phyloP scores from a whole-genome alignment of 1,284 basidiomycete species.

The Boletus semigastroideus region DNA sequence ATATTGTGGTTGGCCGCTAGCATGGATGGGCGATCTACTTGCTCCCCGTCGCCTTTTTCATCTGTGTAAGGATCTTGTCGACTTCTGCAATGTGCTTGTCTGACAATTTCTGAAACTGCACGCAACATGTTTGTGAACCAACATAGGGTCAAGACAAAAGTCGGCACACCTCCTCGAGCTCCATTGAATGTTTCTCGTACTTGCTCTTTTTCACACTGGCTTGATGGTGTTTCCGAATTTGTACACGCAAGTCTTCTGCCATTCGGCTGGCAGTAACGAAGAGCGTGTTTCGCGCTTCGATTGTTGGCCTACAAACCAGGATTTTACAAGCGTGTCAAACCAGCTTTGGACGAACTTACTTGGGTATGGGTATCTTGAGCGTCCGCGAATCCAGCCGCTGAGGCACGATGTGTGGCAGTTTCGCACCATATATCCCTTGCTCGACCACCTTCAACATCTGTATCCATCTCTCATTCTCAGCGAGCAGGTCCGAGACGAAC shows the following conservation, averaged over 20 bases:
- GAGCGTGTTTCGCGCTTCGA: slow-evolving; percentile 62
- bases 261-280: slow-evolving; percentile 51
- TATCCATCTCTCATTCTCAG: slow-evolving; percentile 11
- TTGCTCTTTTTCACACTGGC: slow-evolving; percentile 66
- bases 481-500: neutral
- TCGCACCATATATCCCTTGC: slow-evolving; percentile 66
- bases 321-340: neutral
- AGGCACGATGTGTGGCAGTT: slow-evolving; percentile 67
- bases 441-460: slow-evolving; percentile 76
- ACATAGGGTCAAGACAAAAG: neutral
- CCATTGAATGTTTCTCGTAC: slow-evolving; percentile 63
- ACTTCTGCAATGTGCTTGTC: slow-evolving; percentile 62
- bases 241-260: slow-evolving; percentile 73
- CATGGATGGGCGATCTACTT: slow-evolving; percentile 16
- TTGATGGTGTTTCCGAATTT: slow-evolving; percentile 67
- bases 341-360: slow-evolving; percentile 41
- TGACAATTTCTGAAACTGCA: slow-evolving; percentile 69
- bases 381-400: slow-evolving; percentile 68
- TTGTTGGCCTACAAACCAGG: slow-evolving; percentile 56
- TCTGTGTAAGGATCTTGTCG: slow-evolving; percentile 58
- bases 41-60: slow-evolving; percentile 58
- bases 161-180: slow-evolving; percentile 57
- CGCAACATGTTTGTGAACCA: neutral
- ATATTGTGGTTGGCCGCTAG: too few relatives aligned
- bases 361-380: slow-evolving; percentile 74